These are phyloP conservation scores for Copromyces sp. DNA, from an alignment of 495 filamentous ascomycete genomes.

Conservation along the genomic window DNA sequence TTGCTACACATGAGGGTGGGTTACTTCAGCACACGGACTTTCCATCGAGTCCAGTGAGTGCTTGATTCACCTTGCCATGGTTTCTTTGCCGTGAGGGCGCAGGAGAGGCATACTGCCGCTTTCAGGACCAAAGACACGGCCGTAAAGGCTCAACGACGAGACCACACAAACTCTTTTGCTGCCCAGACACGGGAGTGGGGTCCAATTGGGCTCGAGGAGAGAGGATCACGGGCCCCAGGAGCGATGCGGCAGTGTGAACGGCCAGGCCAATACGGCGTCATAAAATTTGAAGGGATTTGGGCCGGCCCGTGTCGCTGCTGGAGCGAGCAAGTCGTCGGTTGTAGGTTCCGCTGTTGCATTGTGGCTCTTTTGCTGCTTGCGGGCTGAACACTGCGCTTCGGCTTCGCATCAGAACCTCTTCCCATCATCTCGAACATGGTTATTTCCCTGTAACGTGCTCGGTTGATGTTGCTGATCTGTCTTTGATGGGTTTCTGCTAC, in stretches of 20 bases:
- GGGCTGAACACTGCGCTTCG: not conserved
- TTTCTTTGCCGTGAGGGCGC: not conserved
- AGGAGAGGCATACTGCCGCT: not conserved
- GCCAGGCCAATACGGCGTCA: not conserved
- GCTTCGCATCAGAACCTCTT: not conserved
- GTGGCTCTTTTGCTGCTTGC: not conserved
- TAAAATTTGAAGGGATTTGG: not conserved
- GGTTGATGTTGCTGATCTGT: not conserved
- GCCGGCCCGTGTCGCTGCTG: not conserved
- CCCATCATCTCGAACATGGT: not conserved
- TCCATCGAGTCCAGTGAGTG: not conserved
- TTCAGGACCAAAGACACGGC: not conserved
- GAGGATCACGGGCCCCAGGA: not conserved
- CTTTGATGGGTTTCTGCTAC: not conserved
- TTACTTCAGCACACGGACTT: not conserved
- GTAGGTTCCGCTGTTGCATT: not conserved
- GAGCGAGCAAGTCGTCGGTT: too few species aligned
- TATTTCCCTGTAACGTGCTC: not conserved
- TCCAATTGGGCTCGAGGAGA: not conserved
- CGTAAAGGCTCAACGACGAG: not conserved
- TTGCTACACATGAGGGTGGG: not conserved
- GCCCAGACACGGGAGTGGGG: not conserved
- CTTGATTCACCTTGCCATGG: not conserved
- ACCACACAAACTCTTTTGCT: not conserved
- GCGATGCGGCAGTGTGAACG: not conserved